phyloP scores from a whole-genome alignment of 1,139 yeast species.

The Kurtzmaniella quercitrusa region DNA sequence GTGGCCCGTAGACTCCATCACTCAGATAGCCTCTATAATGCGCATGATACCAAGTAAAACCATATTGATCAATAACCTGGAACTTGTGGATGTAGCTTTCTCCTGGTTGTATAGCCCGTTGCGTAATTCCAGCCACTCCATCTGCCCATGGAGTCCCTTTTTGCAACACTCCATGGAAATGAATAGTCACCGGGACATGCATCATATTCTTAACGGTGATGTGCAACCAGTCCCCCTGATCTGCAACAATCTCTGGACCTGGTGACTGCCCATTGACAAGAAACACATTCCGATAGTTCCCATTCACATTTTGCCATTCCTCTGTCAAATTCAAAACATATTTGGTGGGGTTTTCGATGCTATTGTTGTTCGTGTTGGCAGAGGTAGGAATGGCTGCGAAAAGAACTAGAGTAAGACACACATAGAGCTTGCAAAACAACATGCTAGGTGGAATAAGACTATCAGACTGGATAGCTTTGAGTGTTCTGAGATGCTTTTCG shows the following conservation, averaged over 20 bases:
- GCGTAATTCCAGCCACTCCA: constrained; percentile 44
- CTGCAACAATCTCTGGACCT: constrained; percentile 31
- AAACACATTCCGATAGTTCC: constrained; percentile 10
- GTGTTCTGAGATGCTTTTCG: not conserved
- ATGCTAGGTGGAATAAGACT: no score
- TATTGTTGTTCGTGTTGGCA: not conserved
- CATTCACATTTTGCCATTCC: constrained; percentile 4
- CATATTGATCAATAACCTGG: constrained; percentile 34
- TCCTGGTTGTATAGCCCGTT: constrained; percentile 33
- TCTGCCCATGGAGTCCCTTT: constrained; percentile 33
- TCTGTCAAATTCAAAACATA: constrained; percentile 1
- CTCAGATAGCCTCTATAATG: constrained; percentile 46
- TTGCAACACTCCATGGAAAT: constrained; percentile 46
- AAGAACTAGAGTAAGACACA: no score
- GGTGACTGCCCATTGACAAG: constrained; percentile 33
- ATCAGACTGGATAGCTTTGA: not conserved
- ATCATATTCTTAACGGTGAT: constrained; percentile 24
- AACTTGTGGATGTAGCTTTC: constrained; percentile 33
- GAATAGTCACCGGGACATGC: constrained; percentile 34
- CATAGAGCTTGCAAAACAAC: no score
- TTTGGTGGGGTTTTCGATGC: not conserved
- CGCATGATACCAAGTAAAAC: constrained; percentile 51
- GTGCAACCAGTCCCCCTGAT: constrained; percentile 31
- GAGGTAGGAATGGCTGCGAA: not conserved
- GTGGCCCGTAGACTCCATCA: constrained; percentile 44